phyloP scores from a whole-genome alignment of 768 basidiomycete species.

The Pluteus cervinus region DNA sequence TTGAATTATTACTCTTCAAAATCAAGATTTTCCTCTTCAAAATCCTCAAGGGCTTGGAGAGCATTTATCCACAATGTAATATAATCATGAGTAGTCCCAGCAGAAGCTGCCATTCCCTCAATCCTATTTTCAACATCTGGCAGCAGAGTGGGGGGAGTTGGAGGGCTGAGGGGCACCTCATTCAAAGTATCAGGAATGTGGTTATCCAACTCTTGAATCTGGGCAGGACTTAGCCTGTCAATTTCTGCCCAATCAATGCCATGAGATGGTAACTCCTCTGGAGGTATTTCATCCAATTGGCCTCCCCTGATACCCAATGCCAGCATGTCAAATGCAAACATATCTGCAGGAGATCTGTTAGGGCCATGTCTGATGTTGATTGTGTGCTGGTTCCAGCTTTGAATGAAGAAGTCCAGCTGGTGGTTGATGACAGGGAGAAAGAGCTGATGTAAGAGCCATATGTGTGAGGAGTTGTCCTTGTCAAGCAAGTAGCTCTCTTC shows the following conservation, averaged over 20 bases:
- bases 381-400: slow-evolving; percentile 24
- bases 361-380: slow-evolving; percentile 7
- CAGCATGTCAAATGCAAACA: slow-evolving; percentile 15
- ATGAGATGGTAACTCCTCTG: slow-evolving; percentile 6
- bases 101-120: no score
- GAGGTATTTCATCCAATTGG: neutral
- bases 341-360: slow-evolving; percentile 10
- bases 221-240: neutral
- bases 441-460: slow-evolving; percentile 29
- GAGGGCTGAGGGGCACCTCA: no score
- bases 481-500: slow-evolving; percentile 21
- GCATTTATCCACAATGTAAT: no score
- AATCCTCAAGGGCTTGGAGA: no score
- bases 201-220: neutral
- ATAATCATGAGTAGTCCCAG: no score
- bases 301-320: slow-evolving; percentile 12
- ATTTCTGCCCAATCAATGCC: slow-evolving; percentile 9
- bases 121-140: no score
- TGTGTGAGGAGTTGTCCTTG: slow-evolving; percentile 16
- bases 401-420: slow-evolving; percentile 18
- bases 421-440: slow-evolving; percentile 22
- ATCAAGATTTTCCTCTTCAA: no score
- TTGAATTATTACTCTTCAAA: no score
- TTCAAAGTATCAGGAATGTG: slow-evolving; percentile 1
- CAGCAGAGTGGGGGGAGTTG: no score